Evolutionary conservation across 1,139 yeast species (phyloP).

Genomic region (Pichia sp.): DNA sequence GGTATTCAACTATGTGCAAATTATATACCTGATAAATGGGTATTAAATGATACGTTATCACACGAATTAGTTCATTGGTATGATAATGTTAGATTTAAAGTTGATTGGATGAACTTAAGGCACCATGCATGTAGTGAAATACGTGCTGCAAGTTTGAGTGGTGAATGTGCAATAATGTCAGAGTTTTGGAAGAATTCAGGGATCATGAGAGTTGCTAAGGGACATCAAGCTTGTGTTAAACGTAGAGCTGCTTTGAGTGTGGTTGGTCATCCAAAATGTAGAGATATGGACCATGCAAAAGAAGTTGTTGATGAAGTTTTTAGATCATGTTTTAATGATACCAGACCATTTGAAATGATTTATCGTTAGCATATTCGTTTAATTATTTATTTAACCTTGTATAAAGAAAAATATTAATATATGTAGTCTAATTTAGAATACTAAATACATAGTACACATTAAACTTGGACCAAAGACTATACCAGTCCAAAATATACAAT

Average conservation of each 20-base stretch:
- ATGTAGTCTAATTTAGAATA: slow-evolving; percentile 27
- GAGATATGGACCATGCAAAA: slow-evolving; percentile 65
- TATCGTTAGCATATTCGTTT: slow-evolving; percentile 41
- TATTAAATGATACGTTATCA: slow-evolving; percentile 81
- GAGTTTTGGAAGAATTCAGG: slow-evolving; percentile 60
- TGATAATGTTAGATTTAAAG: slow-evolving; percentile 81
- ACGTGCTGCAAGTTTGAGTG: slow-evolving; percentile 86
- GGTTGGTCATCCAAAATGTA: slow-evolving; percentile 77
- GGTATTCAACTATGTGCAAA: slow-evolving; percentile 89
- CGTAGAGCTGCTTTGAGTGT: slow-evolving; percentile 86
- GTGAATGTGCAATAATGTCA: slow-evolving; percentile 88
- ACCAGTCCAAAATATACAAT: slow-evolving; percentile 86
- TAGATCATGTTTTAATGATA: slow-evolving; percentile 89
- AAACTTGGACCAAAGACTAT: slow-evolving; percentile 86
- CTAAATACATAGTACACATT: slow-evolving; percentile 76
- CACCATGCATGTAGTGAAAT: slow-evolving; percentile 98
- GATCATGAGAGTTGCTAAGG: slow-evolving; percentile 52
- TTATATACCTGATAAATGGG: slow-evolving; percentile 69
- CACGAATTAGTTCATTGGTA: slow-evolving; percentile 94
- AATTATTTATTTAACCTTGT: not conserved
- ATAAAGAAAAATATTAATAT: slow-evolving; percentile 2
- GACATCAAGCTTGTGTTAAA: slow-evolving; percentile 85
- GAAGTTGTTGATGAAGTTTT: slow-evolving; percentile 80
- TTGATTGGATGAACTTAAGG: slow-evolving; percentile 72
- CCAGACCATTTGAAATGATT: slow-evolving; percentile 91